Percentiles rank a stretch among this genome's conserved stretches.
Evolutionary conservation across 2,329 filamentous ascomycete species (phyloP).

Genomic region (Diaporthe eres): DNA sequence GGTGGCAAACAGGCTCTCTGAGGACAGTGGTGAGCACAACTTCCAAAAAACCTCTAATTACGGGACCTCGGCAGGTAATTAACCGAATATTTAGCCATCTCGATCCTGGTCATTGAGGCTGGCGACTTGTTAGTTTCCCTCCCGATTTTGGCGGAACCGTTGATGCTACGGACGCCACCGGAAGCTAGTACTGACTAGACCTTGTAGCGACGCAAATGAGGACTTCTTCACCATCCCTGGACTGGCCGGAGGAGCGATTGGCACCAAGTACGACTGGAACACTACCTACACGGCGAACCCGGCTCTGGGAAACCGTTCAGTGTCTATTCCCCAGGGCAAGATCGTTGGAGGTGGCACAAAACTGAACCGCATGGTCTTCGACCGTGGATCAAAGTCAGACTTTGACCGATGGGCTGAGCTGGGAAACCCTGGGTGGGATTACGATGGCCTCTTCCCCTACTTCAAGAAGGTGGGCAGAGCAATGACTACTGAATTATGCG

Average conservation of each 20-base stretch:
- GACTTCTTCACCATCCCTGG: constrained; percentile 47
- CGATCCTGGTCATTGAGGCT: constrained; percentile 50
- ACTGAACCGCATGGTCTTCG: constrained; percentile 50
- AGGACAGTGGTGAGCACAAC: constrained; percentile 43
- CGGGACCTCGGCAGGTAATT: neutral
- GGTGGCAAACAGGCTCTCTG: constrained; percentile 48
- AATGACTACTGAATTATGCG: neutral
- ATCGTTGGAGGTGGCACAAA: constrained; percentile 47
- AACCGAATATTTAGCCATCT: constrained; percentile 42
- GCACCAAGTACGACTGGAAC: constrained; percentile 50
- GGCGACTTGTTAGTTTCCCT: constrained; percentile 36
- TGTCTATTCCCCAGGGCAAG: constrained; percentile 44
- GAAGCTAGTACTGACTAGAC: constrained; percentile 26
- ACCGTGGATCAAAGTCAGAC: constrained; percentile 47
- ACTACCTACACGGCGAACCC: constrained; percentile 41
- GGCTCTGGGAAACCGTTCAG: neutral
- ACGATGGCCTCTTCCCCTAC: constrained; percentile 47
- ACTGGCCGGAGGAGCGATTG: constrained; percentile 45
- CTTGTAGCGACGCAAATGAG: constrained; percentile 41
- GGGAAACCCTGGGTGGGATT: constrained; percentile 49
- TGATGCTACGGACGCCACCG: constrained; percentile 31
- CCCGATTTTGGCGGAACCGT: constrained; percentile 6
- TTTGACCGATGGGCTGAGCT: constrained; percentile 48
- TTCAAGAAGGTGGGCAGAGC: constrained; percentile 48
- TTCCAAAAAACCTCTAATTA: neutral